These are phyloP conservation scores for Vigna nakashimae DNA, from an alignment of 306 rosid species.

Conservation along the genomic window DNA sequence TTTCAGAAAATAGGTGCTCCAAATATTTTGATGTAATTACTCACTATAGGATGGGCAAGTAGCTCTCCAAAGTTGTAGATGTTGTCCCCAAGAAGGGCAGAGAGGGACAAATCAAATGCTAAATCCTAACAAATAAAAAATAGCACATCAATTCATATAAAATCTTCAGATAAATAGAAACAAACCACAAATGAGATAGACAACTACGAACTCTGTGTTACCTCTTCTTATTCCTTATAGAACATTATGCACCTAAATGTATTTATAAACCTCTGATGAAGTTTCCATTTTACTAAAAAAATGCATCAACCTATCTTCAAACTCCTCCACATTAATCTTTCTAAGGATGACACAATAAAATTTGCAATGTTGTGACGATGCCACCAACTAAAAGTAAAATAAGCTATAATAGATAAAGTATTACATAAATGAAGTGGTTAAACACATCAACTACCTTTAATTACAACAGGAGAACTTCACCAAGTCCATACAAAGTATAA, in stretches of 20 bases:
- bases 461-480: background rate
- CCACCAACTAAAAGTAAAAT: background rate
- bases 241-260: background rate
- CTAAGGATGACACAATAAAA: background rate
- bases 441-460: background rate
- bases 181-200: constrained; percentile 13
- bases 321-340: constrained; percentile 4
- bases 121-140: constrained; percentile 69
- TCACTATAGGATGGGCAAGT: constrained; percentile 97
- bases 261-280: constrained; percentile 11
- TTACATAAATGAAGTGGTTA: background rate
- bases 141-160: constrained; percentile 27
- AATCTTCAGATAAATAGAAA: constrained; percentile 22
- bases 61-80: constrained; percentile 99
- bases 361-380: background rate
- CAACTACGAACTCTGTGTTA: constrained; percentile 3
- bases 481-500: constrained; percentile 8
- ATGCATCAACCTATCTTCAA: constrained; percentile 22
- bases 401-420: background rate
- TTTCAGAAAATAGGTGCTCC: background rate
- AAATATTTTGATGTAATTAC: constrained; percentile 40
- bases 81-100: constrained; percentile 97
- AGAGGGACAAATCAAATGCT: constrained; percentile 96
- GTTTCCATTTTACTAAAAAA: constrained; percentile 28
- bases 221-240: constrained; percentile 17